phyloP scores from a whole-genome alignment of 192 early-diverging fungal species.

The Geranomyces variabilis region DNA sequence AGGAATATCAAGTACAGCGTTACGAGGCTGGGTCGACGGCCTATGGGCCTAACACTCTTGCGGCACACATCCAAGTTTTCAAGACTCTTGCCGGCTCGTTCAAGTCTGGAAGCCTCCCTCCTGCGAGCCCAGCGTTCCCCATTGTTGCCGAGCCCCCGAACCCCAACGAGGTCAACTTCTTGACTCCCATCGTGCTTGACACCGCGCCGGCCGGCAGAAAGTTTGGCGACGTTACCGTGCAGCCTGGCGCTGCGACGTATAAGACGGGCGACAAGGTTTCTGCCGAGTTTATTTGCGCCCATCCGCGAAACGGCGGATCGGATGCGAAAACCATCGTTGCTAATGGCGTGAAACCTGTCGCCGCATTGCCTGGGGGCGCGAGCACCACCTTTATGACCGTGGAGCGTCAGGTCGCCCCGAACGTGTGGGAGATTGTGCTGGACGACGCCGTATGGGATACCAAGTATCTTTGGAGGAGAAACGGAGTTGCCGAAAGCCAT shows the following conservation, averaged over 20 bases:
- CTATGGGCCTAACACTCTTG: slow-evolving; percentile 61
- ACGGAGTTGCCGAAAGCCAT: slow-evolving; percentile 35
- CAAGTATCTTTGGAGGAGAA: slow-evolving; percentile 42
- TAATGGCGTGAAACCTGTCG: slow-evolving; percentile 10
- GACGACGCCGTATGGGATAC: slow-evolving; percentile 53
- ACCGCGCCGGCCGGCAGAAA: slow-evolving; percentile 27
- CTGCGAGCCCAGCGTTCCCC: slow-evolving; percentile 14
- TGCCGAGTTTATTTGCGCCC: slow-evolving; percentile 46
- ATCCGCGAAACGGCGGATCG: slow-evolving; percentile 49
- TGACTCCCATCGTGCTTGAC: slow-evolving; percentile 45
- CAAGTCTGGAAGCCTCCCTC: slow-evolving; percentile 12
- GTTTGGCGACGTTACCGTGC: slow-evolving; percentile 41
- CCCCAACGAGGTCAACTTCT: slow-evolving; percentile 36
- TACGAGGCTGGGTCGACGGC: slow-evolving; percentile 66
- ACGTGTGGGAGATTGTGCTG: slow-evolving; percentile 41
- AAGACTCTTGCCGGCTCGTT: slow-evolving; percentile 52
- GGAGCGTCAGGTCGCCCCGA: slow-evolving; percentile 31
- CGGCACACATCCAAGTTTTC: slow-evolving; percentile 57
- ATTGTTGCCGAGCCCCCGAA: neutral
- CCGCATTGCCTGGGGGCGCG: slow-evolving; percentile 12
- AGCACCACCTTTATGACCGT: slow-evolving; percentile 43
- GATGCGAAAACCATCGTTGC: neutral
- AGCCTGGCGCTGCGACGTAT: slow-evolving; percentile 17
- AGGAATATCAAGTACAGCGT: slow-evolving; percentile 66
- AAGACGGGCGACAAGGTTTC: slow-evolving; percentile 30